Evolutionary conservation across 805 yeast species (phyloP).

Genomic region (Yueomyces sinensis): DNA sequence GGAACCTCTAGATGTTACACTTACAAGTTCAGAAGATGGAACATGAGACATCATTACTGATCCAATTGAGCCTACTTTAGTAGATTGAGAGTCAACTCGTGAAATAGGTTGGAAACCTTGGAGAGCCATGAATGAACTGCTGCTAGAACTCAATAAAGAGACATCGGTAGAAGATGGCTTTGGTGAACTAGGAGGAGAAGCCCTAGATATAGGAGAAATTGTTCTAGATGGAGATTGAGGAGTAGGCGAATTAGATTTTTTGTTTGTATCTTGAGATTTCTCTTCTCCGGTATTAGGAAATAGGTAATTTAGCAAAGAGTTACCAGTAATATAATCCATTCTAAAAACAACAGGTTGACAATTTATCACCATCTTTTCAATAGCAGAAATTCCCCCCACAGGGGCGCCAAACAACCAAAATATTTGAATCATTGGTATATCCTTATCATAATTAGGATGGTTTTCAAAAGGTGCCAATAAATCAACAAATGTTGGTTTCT

Average conservation of each 20-base stretch:
- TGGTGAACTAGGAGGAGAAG: neutral
- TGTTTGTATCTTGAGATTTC: neutral
- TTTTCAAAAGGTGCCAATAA: slow-evolving; percentile 31
- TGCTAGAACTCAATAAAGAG: neutral
- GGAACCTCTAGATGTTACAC: neutral
- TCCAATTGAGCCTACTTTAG: neutral
- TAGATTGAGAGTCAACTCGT: neutral
- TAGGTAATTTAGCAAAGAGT: slow-evolving; percentile 32
- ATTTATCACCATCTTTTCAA: slow-evolving; percentile 35
- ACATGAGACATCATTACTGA: neutral
- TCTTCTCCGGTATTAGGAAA: slow-evolving; percentile 27
- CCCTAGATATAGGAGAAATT: too few species aligned
- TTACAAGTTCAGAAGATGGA: neutral
- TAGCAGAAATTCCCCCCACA: slow-evolving; percentile 50
- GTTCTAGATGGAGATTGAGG: neutral
- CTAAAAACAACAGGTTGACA: slow-evolving; percentile 44
- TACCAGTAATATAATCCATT: slow-evolving; percentile 43
- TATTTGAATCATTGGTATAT: slow-evolving; percentile 27
- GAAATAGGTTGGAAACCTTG: neutral
- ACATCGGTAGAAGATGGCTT: neutral
- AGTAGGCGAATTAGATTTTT: neutral
- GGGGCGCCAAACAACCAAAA: slow-evolving; percentile 46
- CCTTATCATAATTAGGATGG: slow-evolving; percentile 9
- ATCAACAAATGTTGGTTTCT: slow-evolving; percentile 36
- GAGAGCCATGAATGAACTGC: neutral